Percentiles rank a stretch among this genome's conserved stretches.
These are phyloP conservation scores for Penicillium sp. DNA, from an alignment of 2,329 filamentous ascomycete genomes.

Conservation along the genomic window DNA sequence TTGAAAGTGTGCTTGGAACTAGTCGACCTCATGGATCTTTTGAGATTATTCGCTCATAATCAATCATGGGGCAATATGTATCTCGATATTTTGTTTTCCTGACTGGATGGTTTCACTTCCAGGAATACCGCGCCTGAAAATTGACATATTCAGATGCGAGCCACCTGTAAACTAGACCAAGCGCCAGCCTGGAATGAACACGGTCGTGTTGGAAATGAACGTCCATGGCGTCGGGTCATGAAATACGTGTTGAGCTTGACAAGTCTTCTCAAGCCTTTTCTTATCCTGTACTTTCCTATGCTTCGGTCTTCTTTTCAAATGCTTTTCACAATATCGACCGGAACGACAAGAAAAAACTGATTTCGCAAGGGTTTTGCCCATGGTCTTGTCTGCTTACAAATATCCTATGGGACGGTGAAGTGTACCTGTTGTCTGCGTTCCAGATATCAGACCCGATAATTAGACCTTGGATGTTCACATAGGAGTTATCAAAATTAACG, in stretches of 20 bases:
- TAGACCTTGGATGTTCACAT: background rate
- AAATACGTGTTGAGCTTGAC: background rate
- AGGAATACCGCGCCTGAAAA: background rate
- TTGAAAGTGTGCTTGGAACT: background rate
- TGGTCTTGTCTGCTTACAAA: too few relatives aligned
- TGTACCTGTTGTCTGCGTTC: background rate
- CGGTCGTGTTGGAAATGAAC: slow-evolving; percentile 10
- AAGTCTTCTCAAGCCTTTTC: background rate
- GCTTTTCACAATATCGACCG: background rate
- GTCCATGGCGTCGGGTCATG: slow-evolving; percentile 1
- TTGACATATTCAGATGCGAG: slow-evolving; percentile 7
- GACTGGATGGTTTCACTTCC: background rate
- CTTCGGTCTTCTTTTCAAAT: background rate
- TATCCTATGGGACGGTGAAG: background rate
- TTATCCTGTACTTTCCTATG: background rate
- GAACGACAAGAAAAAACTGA: background rate
- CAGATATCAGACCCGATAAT: background rate
- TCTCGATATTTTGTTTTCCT: background rate
- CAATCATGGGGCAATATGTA: background rate
- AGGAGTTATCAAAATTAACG: background rate
- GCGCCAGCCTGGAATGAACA: background rate
- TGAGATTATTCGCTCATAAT: background rate
- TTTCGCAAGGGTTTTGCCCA: too few relatives aligned
- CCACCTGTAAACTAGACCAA: slow-evolving; percentile 6
- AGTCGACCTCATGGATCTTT: background rate